These are phyloP conservation scores for Rhizopogon sp. DNA, from an alignment of 768 basidiomycete species.

Conservation along the genomic window DNA sequence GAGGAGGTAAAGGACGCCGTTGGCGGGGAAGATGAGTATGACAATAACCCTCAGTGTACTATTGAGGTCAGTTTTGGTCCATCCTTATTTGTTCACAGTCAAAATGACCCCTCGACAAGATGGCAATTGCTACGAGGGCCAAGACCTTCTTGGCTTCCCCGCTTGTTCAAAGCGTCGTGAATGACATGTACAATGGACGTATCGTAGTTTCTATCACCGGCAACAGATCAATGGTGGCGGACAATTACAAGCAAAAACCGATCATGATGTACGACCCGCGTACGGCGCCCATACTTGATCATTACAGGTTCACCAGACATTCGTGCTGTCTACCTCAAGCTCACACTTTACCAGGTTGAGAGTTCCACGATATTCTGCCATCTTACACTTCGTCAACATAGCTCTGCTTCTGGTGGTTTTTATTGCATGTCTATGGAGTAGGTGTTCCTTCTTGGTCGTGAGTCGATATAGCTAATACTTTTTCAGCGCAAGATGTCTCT, in stretches of 20 bases:
- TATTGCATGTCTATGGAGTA: conserved; percentile 71
- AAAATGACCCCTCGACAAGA: conserved; percentile 34
- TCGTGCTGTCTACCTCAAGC: neutral
- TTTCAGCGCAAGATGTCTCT: conserved; percentile 51
- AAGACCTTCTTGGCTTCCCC: conserved; percentile 82
- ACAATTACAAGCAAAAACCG: conserved; percentile 80
- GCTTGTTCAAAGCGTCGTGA: conserved; percentile 81
- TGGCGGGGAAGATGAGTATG: conserved; percentile 49
- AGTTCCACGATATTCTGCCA: conserved; percentile 75
- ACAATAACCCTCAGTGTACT: conserved; percentile 72
- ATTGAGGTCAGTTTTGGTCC: conserved; percentile 61
- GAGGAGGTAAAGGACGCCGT: conserved; percentile 58
- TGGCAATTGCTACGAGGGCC: conserved; percentile 83
- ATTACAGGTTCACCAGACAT: conserved; percentile 54
- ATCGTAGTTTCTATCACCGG: conserved; percentile 61
- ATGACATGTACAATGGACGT: conserved; percentile 81
- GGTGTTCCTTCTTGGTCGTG: conserved; percentile 19
- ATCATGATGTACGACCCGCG: conserved; percentile 70
- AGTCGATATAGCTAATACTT: conserved; percentile 2
- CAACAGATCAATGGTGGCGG: conserved; percentile 74
- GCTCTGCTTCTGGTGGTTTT: conserved; percentile 62
- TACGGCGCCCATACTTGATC: conserved; percentile 71
- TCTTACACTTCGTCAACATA: conserved; percentile 79
- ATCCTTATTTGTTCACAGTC: neutral
- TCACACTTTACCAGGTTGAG: conserved; percentile 48